Evolutionary conservation across 352 stramenopile genomes (phyloP).

Genomic region (Phytophthora aleatoria): DNA sequence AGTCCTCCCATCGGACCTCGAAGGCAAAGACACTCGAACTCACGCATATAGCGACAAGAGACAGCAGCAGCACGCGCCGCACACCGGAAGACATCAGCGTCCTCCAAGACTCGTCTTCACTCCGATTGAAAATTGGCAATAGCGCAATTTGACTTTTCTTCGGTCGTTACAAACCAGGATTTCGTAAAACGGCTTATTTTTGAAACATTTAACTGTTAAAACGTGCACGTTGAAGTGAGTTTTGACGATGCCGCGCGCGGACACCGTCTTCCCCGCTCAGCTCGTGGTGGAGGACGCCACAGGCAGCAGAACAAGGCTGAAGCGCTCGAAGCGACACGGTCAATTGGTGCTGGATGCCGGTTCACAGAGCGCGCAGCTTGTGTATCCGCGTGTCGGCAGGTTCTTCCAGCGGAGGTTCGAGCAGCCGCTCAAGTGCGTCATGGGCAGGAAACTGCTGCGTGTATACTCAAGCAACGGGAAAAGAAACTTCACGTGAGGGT

Average conservation of each 20-base stretch:
- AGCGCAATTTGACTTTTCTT: conserved; percentile 17
- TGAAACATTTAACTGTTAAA: background rate
- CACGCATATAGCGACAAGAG: conserved; percentile 13
- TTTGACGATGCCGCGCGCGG: conserved; percentile 8
- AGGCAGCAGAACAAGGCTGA: conserved; percentile 18
- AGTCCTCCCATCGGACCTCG: conserved; percentile 34
- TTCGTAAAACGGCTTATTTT: conserved; percentile 7
- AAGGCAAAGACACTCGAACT: conserved; percentile 13
- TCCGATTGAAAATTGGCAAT: conserved; percentile 12
- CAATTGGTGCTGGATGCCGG: conserved; percentile 38
- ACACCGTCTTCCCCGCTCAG: conserved; percentile 32
- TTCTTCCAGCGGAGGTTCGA: conserved; percentile 56
- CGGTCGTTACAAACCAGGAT: conserved; percentile 1
- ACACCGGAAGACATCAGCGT: conserved; percentile 3
- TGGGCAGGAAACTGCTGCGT: conserved; percentile 45
- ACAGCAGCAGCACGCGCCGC: conserved; percentile 20
- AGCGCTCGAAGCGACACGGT: conserved; percentile 45
- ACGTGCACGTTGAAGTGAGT: conserved; percentile 25
- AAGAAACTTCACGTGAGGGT: conserved; percentile 44
- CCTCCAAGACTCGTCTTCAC: background rate
- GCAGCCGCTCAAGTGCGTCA: conserved; percentile 56
- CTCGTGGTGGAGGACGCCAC: conserved; percentile 36
- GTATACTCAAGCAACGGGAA: conserved; percentile 54
- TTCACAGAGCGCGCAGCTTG: conserved; percentile 45
- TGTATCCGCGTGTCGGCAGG: conserved; percentile 44